Conservation (phyloP, 495 filamentous ascomycete species). For the Xylaria bambusicola region DNA sequence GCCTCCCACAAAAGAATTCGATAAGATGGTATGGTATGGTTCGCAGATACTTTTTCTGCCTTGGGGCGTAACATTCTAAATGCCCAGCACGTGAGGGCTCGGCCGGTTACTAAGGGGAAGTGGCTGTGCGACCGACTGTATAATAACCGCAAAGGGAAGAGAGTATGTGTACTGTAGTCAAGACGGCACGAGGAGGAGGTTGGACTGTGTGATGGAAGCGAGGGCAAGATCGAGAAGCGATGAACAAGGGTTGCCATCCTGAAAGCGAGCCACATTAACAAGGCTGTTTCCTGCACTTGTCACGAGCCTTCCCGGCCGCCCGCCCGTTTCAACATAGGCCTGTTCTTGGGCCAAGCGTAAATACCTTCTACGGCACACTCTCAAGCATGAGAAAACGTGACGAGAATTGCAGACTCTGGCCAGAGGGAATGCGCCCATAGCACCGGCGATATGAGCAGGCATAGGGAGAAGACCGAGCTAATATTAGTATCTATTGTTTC, state of each 20-base stretch:
- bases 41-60: slow-evolving; percentile 1
- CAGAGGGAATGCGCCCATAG: too few relatives aligned
- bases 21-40: not conserved
- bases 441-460: too few relatives aligned
- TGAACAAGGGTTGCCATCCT: slow-evolving; percentile 7
- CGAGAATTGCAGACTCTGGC: too few relatives aligned
- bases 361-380: not conserved
- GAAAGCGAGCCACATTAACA: slow-evolving; percentile 1
- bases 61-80: not conserved
- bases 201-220: not conserved
- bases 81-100: slow-evolving; percentile 6
- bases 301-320: not conserved
- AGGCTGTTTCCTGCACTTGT: slow-evolving; percentile 12
- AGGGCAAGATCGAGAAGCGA: too few relatives aligned
- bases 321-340: not conserved
- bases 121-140: not conserved
- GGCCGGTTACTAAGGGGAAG: not conserved
- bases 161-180: not conserved
- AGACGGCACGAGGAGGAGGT: not conserved
- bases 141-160: not conserved
- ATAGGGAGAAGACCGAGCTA: not conserved
- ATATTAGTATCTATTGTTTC: slow-evolving; percentile 12
- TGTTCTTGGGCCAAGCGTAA: not conserved
- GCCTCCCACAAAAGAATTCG: not conserved
- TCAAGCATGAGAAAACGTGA: too few relatives aligned